A percentile compares a stretch with the other conserved stretches of the same genome.
These are phyloP conservation scores for Backusella luteola DNA, from an alignment of 192 early-diverging fungal species.

Conservation along the genomic window DNA sequence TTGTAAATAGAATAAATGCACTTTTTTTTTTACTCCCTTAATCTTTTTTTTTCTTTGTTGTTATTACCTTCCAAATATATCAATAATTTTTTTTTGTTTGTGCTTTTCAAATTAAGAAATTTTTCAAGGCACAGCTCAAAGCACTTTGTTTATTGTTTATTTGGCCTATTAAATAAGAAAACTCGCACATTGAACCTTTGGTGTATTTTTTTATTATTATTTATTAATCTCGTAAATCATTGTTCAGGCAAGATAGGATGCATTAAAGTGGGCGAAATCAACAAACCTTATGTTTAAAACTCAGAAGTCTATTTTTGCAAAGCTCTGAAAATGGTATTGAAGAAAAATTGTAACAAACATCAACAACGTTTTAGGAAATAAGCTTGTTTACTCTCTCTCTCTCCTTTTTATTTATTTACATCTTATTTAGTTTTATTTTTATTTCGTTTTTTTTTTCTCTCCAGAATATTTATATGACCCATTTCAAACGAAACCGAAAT, in stretches of 20 bases:
- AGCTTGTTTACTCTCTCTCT: not conserved
- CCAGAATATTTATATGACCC: not conserved
- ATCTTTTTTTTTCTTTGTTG: not conserved
- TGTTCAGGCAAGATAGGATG: not conserved
- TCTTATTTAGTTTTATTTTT: not conserved
- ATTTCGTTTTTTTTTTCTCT: not conserved
- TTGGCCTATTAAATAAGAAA: not conserved
- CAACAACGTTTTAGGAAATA: not conserved
- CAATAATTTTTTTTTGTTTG: not conserved
- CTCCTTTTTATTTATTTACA: not conserved
- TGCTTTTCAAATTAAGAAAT: not conserved
- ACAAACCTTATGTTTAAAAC: not conserved
- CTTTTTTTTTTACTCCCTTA: not conserved
- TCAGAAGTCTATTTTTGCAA: not conserved
- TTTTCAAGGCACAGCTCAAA: not conserved
- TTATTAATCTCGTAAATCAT: not conserved
- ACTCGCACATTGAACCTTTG: not conserved
- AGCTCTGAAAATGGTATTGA: not conserved
- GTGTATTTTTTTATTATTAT: not conserved
- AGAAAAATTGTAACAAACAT: conserved; percentile 7
- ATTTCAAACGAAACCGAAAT: not conserved
- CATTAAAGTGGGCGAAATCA: not conserved
- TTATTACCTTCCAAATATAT: not conserved
- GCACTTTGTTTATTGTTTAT: not conserved
- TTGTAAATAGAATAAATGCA: not conserved